Conservation (phyloP, 2,329 filamentous ascomycete species). For the Colletotrichum karsti region DNA sequence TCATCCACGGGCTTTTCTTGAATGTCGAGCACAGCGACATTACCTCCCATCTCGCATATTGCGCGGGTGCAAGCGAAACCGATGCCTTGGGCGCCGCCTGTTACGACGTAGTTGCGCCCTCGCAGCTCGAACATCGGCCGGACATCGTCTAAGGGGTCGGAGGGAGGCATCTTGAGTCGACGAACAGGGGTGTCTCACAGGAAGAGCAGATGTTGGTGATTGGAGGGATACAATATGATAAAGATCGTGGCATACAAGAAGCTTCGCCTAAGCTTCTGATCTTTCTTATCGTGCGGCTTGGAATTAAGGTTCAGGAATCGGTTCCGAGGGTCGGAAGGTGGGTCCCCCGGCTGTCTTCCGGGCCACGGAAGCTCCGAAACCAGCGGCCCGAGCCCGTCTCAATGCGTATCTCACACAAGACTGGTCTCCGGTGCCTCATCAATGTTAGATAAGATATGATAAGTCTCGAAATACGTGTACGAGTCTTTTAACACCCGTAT, state of each 20-base stretch:
- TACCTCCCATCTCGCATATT: slow-evolving; percentile 49
- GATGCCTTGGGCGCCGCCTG: slow-evolving; percentile 47
- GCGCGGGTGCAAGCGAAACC: slow-evolving; percentile 46
- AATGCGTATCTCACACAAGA: neutral
- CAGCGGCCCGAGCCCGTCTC: neutral
- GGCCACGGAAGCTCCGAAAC: neutral
- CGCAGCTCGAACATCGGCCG: slow-evolving; percentile 42
- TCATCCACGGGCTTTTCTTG: slow-evolving; percentile 39
- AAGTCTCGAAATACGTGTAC: neutral
- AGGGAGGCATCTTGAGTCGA: neutral
- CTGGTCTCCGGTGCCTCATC: neutral
- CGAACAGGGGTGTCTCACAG: neutral
- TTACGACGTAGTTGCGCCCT: slow-evolving; percentile 46
- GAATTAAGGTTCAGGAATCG: neutral
- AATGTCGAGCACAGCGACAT: slow-evolving; percentile 46
- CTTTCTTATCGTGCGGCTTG: neutral
- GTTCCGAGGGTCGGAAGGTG: neutral
- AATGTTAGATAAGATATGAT: neutral
- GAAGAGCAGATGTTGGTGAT: neutral
- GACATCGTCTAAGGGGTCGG: slow-evolving; percentile 32
- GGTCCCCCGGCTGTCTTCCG: neutral
- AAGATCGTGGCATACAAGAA: too few species aligned
- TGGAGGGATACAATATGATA: neutral
- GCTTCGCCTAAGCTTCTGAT: too few species aligned
- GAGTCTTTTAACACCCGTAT: neutral